Percentiles rank a stretch among this genome's conserved stretches.
Conservation (phyloP, 306 rosid species). For the Datisca glomerata region DNA sequence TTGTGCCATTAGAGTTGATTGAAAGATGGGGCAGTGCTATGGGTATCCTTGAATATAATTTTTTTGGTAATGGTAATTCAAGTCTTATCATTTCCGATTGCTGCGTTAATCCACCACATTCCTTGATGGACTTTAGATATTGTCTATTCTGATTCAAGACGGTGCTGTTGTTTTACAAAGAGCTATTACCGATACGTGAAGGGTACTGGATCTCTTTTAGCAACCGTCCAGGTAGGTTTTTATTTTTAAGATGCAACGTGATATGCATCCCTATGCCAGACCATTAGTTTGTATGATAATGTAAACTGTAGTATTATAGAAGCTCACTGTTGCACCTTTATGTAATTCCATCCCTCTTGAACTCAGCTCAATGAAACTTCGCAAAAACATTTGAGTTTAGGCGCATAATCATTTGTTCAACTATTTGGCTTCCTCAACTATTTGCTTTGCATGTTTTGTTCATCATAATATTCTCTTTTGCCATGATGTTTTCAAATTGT, state of each 20-base stretch:
- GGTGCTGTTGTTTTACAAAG: slow-evolving; percentile 94
- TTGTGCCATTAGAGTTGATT: slow-evolving; percentile 61
- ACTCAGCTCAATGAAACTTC: background rate
- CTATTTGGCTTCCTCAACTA: background rate
- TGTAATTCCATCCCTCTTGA: too few relatives aligned
- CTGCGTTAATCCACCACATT: slow-evolving; percentile 25
- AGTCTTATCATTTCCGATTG: background rate
- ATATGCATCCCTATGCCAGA: too few relatives aligned
- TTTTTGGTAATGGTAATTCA: background rate
- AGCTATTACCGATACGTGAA: slow-evolving; percentile 87
- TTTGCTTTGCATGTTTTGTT: background rate
- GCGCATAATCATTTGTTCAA: too few relatives aligned
- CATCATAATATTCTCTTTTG: background rate
- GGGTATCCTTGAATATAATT: slow-evolving; percentile 76
- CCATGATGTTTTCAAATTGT: background rate
- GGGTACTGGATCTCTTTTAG: slow-evolving; percentile 93
- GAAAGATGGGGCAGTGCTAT: slow-evolving; percentile 97
- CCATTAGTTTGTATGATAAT: too few relatives aligned
- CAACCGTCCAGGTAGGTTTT: slow-evolving; percentile 55
- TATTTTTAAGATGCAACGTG: slow-evolving; percentile 3
- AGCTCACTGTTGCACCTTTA: too few relatives aligned
- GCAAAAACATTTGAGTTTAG: too few relatives aligned
- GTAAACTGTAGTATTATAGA: too few relatives aligned
- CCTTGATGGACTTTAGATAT: slow-evolving; percentile 42
- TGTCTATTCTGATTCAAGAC: slow-evolving; percentile 77